A percentile compares a stretch with the other conserved stretches of the same genome.
These are phyloP conservation scores for Moringa oleifera DNA, from an alignment of 345 rosid genomes.

Conservation along the genomic window DNA sequence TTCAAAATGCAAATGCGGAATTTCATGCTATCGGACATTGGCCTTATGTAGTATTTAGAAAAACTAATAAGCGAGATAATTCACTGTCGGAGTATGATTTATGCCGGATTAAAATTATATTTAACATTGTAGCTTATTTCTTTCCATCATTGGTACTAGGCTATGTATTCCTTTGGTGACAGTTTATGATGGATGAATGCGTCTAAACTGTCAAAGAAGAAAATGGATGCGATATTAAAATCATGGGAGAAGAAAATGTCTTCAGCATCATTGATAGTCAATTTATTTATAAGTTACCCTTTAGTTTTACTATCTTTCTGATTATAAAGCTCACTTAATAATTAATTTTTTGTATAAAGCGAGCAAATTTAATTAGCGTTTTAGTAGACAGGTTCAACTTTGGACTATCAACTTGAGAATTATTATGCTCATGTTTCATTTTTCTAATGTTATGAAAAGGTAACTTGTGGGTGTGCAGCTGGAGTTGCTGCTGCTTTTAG, in stretches of 20 bases:
- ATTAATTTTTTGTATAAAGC: no score
- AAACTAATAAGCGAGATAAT: background rate
- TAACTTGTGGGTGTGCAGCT: conserved; percentile 99
- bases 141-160: no score
- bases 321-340: no score
- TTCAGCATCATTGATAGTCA: no score
- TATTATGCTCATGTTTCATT: conserved; percentile 9
- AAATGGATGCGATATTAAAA: no score
- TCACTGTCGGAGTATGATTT: background rate
- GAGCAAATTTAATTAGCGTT: background rate
- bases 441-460: conserved; percentile 59
- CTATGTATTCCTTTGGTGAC: background rate
- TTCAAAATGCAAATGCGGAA: background rate
- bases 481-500: conserved; percentile 99
- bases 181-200: no score
- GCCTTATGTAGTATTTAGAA: no score
- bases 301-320: no score
- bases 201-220: background rate
- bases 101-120: no score
- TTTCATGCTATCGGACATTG: background rate
- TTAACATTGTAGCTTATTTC: background rate
- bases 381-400: no score
- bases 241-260: background rate
- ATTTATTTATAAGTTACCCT: no score
- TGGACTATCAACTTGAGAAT: background rate